A percentile compares a stretch with the other conserved stretches of the same genome.
phyloP scores from a whole-genome alignment of 1,139 yeast species.

The Yamadazyma songkhlaensis region DNA sequence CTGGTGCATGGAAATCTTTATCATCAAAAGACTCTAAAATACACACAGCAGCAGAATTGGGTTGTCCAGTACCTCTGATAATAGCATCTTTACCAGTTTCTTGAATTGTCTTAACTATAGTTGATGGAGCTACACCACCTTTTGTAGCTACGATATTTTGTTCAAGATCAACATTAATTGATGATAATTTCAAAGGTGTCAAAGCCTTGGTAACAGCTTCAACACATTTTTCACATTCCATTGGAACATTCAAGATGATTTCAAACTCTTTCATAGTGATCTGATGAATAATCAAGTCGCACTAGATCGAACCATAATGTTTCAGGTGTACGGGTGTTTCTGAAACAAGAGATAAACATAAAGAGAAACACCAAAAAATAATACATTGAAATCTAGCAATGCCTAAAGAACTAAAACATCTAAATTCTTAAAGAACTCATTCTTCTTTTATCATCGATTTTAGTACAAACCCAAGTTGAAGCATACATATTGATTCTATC shows the following conservation, averaged over 20 bases:
- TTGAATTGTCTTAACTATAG: conserved; percentile 63
- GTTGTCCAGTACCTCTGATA: conserved; percentile 84
- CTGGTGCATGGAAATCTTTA: conserved; percentile 53
- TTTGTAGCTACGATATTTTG: conserved; percentile 59
- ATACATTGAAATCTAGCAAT: conserved; percentile 2
- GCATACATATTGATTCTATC: conserved; percentile 88
- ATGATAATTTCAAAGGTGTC: conserved; percentile 44
- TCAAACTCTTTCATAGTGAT: conserved; percentile 28
- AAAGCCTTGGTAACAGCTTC: conserved; percentile 55
- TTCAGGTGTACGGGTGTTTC: background rate
- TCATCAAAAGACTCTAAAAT: conserved; percentile 72
- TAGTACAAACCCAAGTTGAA: conserved; percentile 81
- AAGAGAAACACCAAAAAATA: background rate
- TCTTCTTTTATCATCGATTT: conserved; percentile 32
- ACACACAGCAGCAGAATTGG: conserved; percentile 89
- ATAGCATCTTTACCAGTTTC: conserved; percentile 82
- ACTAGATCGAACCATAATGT: background rate
- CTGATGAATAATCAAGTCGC: conserved; percentile 1
- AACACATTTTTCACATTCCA: conserved; percentile 72
- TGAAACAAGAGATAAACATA: too few relatives aligned
- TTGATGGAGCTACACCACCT: conserved; percentile 70
- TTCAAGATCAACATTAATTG: conserved; percentile 50
- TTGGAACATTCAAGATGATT: conserved; percentile 75
- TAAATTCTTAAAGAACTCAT: conserved; percentile 41
- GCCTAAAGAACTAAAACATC: conserved; percentile 3